Evolutionary conservation across 108 stramenopile species (phyloP), one percentile per base, ranked within the genome.

Genomic region (Cyclotella kingstonii): DNA sequence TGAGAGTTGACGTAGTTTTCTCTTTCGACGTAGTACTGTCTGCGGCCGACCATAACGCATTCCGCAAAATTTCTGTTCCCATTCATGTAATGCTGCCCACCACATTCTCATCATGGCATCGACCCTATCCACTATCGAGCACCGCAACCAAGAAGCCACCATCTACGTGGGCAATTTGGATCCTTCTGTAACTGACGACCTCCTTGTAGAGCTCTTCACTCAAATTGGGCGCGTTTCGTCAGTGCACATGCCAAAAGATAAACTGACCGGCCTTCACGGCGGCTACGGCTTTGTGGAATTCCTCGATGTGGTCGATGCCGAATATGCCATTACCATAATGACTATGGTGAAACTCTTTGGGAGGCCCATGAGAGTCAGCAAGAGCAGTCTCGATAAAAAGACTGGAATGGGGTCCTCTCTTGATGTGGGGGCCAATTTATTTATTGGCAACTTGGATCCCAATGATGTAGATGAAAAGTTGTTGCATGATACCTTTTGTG

Each of bases 281-380:
- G 97, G 98, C 2, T 99, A 96, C 54, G 99, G 95, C 28, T 99
- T 99, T 63, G 88, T 98, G 4, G 99, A 99, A 79, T 98, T 96
- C 71, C 50, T 87, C 2, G 86, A 89, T 54, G 83, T 89, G 38
- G 64, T 83, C 31, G 97, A 98, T 65, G 98, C 97, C 35, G 99
- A 97, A 15, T 99, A 98, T 65, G 95, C 95, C 46, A 93, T 95
- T 39, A 89, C 94, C 60, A 91, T 98, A 8, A 73, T 99, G 80
- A 95, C 93, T 80, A 98, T 98, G 96, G 80, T 99, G 34, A 96
- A 96, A 57, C 64, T 99, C 17, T 97, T 75, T 67, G 84, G 89
- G 6, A 70, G 90, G 27, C 96, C 98, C 3, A 47, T 99, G 23
- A 79, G 94, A 1, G 95, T 99, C 14, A 89, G 81, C 62, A 97